Evolutionary conservation across 257 asterid species (phyloP).

Genomic region (Solanum clarkiae): DNA sequence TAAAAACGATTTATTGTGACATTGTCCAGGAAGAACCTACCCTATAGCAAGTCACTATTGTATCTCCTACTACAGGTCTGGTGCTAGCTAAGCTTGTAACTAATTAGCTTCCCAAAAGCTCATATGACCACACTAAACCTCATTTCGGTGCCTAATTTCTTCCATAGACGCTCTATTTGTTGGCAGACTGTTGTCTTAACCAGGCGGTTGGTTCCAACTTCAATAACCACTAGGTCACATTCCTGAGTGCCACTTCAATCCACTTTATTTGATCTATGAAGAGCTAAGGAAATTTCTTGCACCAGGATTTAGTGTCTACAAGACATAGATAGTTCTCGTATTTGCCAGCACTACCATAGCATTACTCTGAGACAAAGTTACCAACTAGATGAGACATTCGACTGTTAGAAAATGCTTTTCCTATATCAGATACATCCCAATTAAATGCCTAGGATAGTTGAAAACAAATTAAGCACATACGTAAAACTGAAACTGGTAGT

Average conservation of each 20-base stretch:
- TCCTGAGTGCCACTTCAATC: neutral
- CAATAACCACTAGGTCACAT: neutral
- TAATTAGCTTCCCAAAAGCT: neutral
- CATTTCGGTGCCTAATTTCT: neutral
- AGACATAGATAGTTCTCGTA: neutral
- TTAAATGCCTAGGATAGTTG: neutral
- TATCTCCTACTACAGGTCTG: neutral
- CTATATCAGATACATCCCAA: neutral
- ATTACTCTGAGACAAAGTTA: neutral
- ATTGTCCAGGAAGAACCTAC: neutral
- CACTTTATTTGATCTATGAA: neutral
- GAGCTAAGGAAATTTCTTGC: neutral
- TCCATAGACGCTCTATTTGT: neutral
- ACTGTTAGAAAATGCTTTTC: neutral
- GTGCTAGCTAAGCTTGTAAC: neutral
- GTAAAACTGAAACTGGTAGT: neutral
- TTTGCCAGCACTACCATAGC: neutral
- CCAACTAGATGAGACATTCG: neutral
- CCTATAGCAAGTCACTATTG: neutral
- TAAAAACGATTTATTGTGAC: neutral
- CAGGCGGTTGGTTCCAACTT: neutral
- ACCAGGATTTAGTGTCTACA: neutral
- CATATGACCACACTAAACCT: neutral
- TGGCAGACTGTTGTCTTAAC: neutral
- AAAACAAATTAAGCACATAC: neutral